These are phyloP conservation scores for Plectosphaerella plurivora DNA, from an alignment of 2,329 filamentous ascomycete genomes.

Conservation along the genomic window DNA sequence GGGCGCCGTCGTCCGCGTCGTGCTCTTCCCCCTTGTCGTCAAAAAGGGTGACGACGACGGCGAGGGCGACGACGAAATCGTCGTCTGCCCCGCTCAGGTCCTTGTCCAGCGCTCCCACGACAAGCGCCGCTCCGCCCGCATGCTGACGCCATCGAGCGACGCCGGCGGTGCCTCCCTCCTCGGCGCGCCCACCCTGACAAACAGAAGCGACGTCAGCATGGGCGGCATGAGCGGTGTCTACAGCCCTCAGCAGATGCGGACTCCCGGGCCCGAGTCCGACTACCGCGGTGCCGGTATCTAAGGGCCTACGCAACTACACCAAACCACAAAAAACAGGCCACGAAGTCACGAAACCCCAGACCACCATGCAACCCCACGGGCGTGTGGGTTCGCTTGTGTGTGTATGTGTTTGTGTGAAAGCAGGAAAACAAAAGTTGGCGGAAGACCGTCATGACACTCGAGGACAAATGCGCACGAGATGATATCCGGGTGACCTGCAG, in stretches of 20 bases:
- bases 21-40: constrained; percentile 93
- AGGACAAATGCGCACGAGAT: too few relatives aligned
- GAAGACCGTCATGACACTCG: too few relatives aligned
- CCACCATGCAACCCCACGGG: too few relatives aligned
- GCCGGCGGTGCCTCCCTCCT: constrained; percentile 39
- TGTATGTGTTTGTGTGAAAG: too few relatives aligned
- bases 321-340: background rate
- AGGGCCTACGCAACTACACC: background rate
- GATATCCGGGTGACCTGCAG: too few relatives aligned
- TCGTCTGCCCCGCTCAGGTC: constrained; percentile 93
- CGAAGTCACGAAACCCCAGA: too few relatives aligned
- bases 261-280: constrained; percentile 18
- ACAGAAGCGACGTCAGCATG: constrained; percentile 31
- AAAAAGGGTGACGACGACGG: constrained; percentile 91
- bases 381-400: too few relatives aligned
- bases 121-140: constrained; percentile 25
- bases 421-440: too few relatives aligned
- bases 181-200: constrained; percentile 24
- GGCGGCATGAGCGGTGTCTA: constrained; percentile 8
- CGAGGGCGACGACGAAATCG: constrained; percentile 86
- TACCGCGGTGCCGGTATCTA: constrained; percentile 27
- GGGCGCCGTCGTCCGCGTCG: constrained; percentile 77
- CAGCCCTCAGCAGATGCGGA: constrained; percentile 4
- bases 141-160: constrained; percentile 47
- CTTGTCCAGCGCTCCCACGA: constrained; percentile 59